Conservation (phyloP, 805 yeast genomes). For the Nakazawaea pomicola region DNA sequence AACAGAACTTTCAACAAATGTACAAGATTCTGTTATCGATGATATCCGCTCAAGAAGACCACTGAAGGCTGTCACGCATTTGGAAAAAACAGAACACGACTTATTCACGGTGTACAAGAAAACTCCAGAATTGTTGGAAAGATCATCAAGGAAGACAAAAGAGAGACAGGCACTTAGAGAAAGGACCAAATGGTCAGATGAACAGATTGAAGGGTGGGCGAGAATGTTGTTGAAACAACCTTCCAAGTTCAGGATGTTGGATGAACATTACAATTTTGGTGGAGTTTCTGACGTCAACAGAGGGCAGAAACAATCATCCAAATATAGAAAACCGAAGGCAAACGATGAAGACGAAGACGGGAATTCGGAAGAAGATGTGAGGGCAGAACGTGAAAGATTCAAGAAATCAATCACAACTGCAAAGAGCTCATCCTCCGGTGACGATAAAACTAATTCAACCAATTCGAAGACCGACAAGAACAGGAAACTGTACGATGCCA, state of each 20-base stretch:
- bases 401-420: constrained; percentile 7
- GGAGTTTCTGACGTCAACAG: constrained; percentile 16
- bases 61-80: constrained; percentile 18
- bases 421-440: too few relatives aligned
- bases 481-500: constrained; percentile 41
- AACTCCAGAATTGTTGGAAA: constrained; percentile 44
- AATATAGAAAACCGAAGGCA: constrained; percentile 16
- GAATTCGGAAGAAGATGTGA: constrained; percentile 11
- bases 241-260: constrained; percentile 52
- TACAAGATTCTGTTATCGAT: too few relatives aligned
- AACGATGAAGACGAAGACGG: constrained; percentile 11
- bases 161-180: constrained; percentile 46
- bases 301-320: constrained; percentile 15
- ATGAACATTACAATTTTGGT: constrained; percentile 51
- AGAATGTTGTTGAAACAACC: constrained; percentile 67
- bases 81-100: constrained; percentile 45
- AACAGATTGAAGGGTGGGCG: constrained; percentile 93
- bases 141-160: constrained; percentile 44
- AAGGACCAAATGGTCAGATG: constrained; percentile 72
- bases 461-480: constrained; percentile 21
- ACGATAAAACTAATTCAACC: background rate
- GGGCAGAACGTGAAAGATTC: constrained; percentile 7
- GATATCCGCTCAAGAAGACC: too few relatives aligned
- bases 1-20: constrained; percentile 15
- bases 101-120: constrained; percentile 53